Conservation (phyloP, 2,329 filamentous ascomycete genomes). For the Immersiporthe knoxdaviesiana region DNA sequence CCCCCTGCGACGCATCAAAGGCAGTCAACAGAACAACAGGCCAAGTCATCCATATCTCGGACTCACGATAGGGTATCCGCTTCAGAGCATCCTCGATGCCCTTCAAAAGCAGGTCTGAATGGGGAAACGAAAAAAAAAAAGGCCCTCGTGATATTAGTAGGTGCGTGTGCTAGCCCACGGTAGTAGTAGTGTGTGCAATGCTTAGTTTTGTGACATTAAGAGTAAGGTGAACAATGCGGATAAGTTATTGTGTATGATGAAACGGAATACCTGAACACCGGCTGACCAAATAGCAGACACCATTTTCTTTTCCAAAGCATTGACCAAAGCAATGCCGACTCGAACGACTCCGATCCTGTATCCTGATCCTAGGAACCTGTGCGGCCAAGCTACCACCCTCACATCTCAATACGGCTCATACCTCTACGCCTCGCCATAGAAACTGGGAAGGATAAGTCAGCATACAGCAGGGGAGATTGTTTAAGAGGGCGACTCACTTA, state of each 20-base stretch:
- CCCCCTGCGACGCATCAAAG: neutral
- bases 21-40: neutral
- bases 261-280: conserved; percentile 23
- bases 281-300: conserved; percentile 11
- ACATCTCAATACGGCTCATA: neutral
- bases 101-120: neutral
- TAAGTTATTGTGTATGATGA: neutral
- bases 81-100: neutral
- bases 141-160: neutral
- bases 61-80: neutral
- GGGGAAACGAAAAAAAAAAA: no score
- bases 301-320: conserved; percentile 17
- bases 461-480: neutral
- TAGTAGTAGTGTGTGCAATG: neutral
- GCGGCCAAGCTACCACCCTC: neutral
- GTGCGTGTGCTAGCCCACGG: neutral
- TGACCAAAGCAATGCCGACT: conserved; percentile 20
- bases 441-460: conserved; percentile 18
- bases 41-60: neutral
- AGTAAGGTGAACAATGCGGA: neutral
- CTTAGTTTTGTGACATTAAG: conserved; percentile 4
- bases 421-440: conserved; percentile 26
- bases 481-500: conserved; percentile 43
- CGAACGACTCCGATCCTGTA: neutral
- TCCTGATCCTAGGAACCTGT: neutral